Evolutionary conservation across 2,329 filamentous ascomycete species (phyloP).

Genomic region (Achaetomium macrosporum): DNA sequence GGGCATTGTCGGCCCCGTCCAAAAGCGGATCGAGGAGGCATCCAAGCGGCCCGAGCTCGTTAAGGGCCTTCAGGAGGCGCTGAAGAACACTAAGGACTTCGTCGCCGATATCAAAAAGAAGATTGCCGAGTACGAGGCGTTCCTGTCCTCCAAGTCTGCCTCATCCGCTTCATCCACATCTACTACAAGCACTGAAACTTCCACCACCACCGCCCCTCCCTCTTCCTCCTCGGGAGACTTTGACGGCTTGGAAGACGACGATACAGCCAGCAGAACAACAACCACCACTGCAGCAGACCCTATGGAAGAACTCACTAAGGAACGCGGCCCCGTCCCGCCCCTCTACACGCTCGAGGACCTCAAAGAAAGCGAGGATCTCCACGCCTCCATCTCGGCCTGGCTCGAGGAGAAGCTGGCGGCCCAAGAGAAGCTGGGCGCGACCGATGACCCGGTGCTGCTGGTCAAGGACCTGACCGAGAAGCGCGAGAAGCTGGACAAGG

Average conservation of each 20-base stretch:
- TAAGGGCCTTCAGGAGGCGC: constrained; percentile 59
- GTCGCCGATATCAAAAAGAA: constrained; percentile 63
- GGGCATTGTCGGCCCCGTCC: constrained; percentile 69
- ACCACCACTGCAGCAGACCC: constrained; percentile 24
- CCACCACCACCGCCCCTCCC: constrained; percentile 36
- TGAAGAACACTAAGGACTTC: constrained; percentile 67
- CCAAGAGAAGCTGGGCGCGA: constrained; percentile 63
- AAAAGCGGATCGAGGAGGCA: constrained; percentile 68
- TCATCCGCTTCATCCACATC: constrained; percentile 39
- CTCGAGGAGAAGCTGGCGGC: constrained; percentile 62
- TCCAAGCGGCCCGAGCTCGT: constrained; percentile 65
- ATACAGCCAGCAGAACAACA: constrained; percentile 31
- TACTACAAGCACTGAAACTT: constrained; percentile 28
- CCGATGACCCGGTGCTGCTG: constrained; percentile 69
- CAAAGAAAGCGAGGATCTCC: constrained; percentile 54
- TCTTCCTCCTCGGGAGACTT: constrained; percentile 51
- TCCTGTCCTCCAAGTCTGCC: constrained; percentile 48
- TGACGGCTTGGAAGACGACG: constrained; percentile 74
- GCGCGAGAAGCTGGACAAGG: constrained; percentile 65
- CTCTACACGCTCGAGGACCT: constrained; percentile 71
- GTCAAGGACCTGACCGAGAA: constrained; percentile 65
- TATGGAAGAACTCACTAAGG: constrained; percentile 40
- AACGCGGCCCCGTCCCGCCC: constrained; percentile 52
- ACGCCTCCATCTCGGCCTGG: constrained; percentile 64
- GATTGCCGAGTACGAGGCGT: constrained; percentile 61